phyloP scores from a whole-genome alignment of 768 basidiomycete genomes.

The Boletellus ananiceps region DNA sequence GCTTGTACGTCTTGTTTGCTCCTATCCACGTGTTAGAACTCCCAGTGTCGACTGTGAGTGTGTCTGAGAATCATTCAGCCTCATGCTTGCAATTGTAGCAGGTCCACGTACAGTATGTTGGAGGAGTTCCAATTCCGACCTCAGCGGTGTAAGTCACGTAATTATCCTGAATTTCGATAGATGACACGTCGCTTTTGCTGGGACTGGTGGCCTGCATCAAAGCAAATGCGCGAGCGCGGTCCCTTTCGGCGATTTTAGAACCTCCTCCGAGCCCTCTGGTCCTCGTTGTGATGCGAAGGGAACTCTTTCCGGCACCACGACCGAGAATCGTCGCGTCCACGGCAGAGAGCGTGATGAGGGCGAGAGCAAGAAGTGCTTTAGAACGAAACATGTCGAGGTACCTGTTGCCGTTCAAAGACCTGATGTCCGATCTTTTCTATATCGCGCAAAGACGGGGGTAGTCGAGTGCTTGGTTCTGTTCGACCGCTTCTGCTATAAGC shows the following conservation, averaged over 20 bases:
- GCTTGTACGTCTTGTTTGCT: conserved; percentile 12
- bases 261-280: background rate
- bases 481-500: too few relatives aligned
- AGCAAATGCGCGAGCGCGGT: conserved; percentile 12
- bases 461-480: too few relatives aligned
- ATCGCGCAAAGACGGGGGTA: too few relatives aligned
- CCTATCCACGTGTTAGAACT: conserved; percentile 30
- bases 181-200: conserved; percentile 5
- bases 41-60: conserved; percentile 25
- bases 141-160: conserved; percentile 26
- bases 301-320: background rate
- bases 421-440: too few relatives aligned
- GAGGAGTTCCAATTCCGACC: conserved; percentile 19
- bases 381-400: background rate
- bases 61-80: conserved; percentile 12
- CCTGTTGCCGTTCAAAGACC: too few relatives aligned
- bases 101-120: conserved; percentile 20
- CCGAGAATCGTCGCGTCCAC: background rate
- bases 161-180: conserved; percentile 16
- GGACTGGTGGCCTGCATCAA: conserved; percentile 1
- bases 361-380: background rate
- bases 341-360: background rate
- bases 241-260: conserved; percentile 6
- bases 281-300: background rate
- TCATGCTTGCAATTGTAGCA: too few relatives aligned